Conservation (phyloP, 768 basidiomycete genomes). For the Omphalotus guepiniiformis region DNA sequence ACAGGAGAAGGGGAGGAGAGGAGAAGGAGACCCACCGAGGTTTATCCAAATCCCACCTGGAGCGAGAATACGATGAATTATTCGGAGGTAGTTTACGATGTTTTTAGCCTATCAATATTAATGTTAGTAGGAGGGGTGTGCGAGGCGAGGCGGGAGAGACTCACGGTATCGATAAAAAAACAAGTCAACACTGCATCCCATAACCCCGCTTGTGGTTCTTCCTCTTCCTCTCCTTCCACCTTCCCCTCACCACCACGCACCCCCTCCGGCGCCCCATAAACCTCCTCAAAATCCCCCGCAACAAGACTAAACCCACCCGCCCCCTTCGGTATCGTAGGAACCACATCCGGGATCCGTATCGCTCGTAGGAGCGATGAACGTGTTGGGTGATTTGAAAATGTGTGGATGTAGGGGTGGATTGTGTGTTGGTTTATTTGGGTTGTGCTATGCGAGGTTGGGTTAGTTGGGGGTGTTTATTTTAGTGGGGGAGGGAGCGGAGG, state of each 20-base stretch:
- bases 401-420: slow-evolving; percentile 88
- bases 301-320: slow-evolving; percentile 78
- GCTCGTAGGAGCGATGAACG: slow-evolving; percentile 58
- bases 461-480: not conserved
- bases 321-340: slow-evolving; percentile 62
- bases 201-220: slow-evolving; percentile 65
- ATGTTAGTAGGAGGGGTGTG: not conserved
- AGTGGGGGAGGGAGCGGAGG: not conserved
- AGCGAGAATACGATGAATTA: slow-evolving; percentile 77
- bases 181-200: slow-evolving; percentile 94
- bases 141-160: too few relatives aligned
- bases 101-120: slow-evolving; percentile 70
- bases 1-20: too few relatives aligned
- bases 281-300: slow-evolving; percentile 92
- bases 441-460: slow-evolving; percentile 39
- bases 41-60: slow-evolving; percentile 94
- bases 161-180: slow-evolving; percentile 95
- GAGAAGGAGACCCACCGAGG: slow-evolving; percentile 58
- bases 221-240: slow-evolving; percentile 42
- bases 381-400: slow-evolving; percentile 78
- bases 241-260: too few relatives aligned
- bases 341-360: slow-evolving; percentile 78
- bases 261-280: too few relatives aligned
- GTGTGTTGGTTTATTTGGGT: slow-evolving; percentile 62
- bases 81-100: slow-evolving; percentile 84